Percentiles rank a stretch among this genome's conserved stretches.
Conservation (phyloP, 306 rosid species). For the Casuarina cunninghamiana region DNA sequence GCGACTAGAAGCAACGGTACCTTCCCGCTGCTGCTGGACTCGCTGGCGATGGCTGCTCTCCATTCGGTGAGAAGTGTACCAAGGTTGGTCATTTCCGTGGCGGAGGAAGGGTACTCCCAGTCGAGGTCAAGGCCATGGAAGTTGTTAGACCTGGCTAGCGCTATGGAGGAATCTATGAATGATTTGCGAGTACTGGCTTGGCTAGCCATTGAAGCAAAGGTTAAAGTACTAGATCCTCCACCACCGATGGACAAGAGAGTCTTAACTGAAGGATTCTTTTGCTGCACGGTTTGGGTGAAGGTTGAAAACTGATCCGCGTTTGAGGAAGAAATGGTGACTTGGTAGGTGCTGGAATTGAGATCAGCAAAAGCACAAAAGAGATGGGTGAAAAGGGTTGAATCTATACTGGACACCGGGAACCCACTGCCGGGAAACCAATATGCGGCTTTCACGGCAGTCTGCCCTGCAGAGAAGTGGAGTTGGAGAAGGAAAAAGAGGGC, state of each 20-base stretch:
- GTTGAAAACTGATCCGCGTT: constrained; percentile 31
- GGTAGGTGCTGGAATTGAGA: constrained; percentile 26
- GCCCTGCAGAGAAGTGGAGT: constrained; percentile 26
- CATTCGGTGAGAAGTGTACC: constrained; percentile 43
- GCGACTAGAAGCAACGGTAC: constrained; percentile 30
- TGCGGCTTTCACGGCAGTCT: constrained; percentile 21
- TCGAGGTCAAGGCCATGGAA: constrained; percentile 52
- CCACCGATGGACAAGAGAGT: constrained; percentile 55
- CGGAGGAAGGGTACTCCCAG: constrained; percentile 40
- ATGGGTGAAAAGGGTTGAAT: constrained; percentile 59
- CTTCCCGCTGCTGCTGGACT: constrained; percentile 22
- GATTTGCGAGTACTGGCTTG: constrained; percentile 26
- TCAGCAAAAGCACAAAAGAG: constrained; percentile 64
- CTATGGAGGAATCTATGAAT: constrained; percentile 42
- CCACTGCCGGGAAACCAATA: constrained; percentile 49
- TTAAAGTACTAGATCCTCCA: constrained; percentile 16
- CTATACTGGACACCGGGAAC: constrained; percentile 35
- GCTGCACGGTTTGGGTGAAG: constrained; percentile 42
- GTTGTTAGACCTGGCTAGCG: constrained; percentile 29
- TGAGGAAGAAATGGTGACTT: constrained; percentile 36
- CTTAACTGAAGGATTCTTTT: constrained; percentile 37
- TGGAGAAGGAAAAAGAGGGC: constrained; percentile 28
- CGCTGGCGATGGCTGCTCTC: constrained; percentile 38
- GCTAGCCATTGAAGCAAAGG: constrained; percentile 46
- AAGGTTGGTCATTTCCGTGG: constrained; percentile 33